These are phyloP conservation scores for Dinochytrium kinnereticum DNA, from an alignment of 371 early-diverging fungal species.

Conservation along the genomic window DNA sequence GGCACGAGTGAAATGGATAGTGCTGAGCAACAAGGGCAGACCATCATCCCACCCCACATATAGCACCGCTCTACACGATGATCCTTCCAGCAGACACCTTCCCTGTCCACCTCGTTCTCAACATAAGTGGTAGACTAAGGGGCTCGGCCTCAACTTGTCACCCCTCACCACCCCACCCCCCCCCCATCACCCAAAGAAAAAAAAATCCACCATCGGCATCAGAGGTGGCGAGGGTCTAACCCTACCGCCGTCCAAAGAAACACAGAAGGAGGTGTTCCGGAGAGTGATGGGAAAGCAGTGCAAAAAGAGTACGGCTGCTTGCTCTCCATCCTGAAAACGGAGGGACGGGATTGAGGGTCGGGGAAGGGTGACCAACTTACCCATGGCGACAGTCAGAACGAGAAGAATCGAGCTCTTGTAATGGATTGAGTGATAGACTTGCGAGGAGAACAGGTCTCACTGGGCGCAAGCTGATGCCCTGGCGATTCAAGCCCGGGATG, in stretches of 20 bases:
- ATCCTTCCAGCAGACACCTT: neutral
- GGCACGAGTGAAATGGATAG: neutral
- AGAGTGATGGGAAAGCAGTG: neutral
- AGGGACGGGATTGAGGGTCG: neutral
- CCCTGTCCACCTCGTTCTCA: neutral
- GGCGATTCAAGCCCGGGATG: too few relatives aligned
- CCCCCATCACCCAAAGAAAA: neutral
- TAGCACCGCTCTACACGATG: neutral
- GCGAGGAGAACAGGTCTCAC: too few relatives aligned
- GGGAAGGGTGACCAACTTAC: neutral
- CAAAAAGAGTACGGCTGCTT: neutral
- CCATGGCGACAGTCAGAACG: neutral
- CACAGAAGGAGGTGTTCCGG: neutral
- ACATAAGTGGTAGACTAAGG: neutral
- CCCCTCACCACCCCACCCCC: neutral
- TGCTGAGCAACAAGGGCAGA: neutral
- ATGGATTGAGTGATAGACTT: too few relatives aligned
- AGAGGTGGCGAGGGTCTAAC: neutral
- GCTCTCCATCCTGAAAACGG: neutral
- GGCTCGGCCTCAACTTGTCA: neutral
- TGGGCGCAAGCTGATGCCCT: too few relatives aligned
- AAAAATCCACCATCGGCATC: slow-evolving; percentile 4
- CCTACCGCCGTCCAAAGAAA: neutral
- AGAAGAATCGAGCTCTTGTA: neutral
- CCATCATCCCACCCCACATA: neutral